These are phyloP conservation scores for Saccharomyces hybrid DNA, from an alignment of 1,139 yeast species.

Conservation along the genomic window DNA sequence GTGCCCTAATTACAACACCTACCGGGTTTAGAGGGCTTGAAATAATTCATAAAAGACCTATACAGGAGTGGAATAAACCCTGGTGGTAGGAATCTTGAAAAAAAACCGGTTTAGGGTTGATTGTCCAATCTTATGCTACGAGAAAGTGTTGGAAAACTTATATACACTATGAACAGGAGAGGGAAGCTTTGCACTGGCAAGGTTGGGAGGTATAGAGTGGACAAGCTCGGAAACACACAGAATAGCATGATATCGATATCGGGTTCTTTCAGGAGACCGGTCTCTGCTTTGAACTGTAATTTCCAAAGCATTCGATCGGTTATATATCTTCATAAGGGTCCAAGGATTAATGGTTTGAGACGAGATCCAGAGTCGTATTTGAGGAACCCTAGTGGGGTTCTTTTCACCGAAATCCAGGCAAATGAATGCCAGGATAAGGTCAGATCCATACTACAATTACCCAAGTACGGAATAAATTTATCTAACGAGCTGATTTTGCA, in stretches of 20 bases:
- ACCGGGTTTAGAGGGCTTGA: not conserved
- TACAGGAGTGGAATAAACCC: not conserved
- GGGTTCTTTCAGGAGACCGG: not conserved
- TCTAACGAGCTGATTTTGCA: conserved; percentile 48
- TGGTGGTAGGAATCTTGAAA: not conserved
- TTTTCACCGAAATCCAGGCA: conserved; percentile 49
- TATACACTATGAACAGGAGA: not conserved
- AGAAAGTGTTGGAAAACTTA: not conserved
- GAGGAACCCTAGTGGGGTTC: conserved; percentile 47
- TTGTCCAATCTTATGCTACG: not conserved
- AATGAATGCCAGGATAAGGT: conserved; percentile 36
- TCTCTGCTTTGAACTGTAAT: not conserved
- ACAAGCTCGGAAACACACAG: not conserved
- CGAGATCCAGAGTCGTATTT: conserved; percentile 66
- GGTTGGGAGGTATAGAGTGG: not conserved
- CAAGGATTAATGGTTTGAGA: conserved; percentile 64
- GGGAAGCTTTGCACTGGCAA: not conserved
- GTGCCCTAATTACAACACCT: not conserved
- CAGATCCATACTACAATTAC: conserved; percentile 32
- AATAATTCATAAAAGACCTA: not conserved
- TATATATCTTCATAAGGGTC: conserved; percentile 43
- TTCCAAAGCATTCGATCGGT: not conserved
- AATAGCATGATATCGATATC: not conserved
- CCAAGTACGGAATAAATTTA: conserved; percentile 22
- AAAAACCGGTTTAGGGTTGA: not conserved